These are phyloP conservation scores for Aspergillus nidulans DNA, from an alignment of 495 filamentous ascomycete species.

Conservation along the genomic window DNA sequence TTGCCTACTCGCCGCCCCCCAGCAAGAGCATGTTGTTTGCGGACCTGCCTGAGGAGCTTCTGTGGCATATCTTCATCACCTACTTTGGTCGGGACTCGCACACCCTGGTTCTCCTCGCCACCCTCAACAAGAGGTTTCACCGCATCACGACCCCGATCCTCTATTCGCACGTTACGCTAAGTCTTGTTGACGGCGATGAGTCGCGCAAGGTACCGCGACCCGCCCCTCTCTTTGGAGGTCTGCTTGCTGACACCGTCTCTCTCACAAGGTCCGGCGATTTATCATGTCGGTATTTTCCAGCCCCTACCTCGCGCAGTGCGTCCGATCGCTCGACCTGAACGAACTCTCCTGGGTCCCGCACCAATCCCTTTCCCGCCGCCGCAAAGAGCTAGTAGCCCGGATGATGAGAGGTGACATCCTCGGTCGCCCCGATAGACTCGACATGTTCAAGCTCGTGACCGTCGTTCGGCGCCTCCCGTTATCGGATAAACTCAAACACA, in stretches of 20 bases:
- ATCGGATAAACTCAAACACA: not conserved
- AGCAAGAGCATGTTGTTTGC: conserved; percentile 5
- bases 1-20: not conserved
- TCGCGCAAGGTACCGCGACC: conserved; percentile 2
- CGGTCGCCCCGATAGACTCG: conserved; percentile 1
- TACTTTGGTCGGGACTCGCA: not conserved
- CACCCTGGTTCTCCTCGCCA: not conserved
- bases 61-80: not conserved
- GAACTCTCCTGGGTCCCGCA: not conserved
- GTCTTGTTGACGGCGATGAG: not conserved
- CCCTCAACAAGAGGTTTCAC: conserved; percentile 1
- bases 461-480: conserved; percentile 4
- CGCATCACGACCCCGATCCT: conserved; percentile 3
- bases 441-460: conserved; percentile 5
- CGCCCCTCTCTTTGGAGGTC: not conserved
- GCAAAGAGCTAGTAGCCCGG: not conserved
- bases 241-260: not conserved
- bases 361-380: not conserved
- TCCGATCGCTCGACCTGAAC: conserved; percentile 5
- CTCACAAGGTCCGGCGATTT: not conserved
- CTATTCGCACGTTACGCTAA: not conserved
- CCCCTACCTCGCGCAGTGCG: not conserved
- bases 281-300: conserved; percentile 8
- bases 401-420: conserved; percentile 1
- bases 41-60: conserved; percentile 3